Percentiles rank a stretch among this genome's conserved stretches.
phyloP scores from a whole-genome alignment of 2,329 filamentous ascomycete species.

The Nigrospora sphaerica region DNA sequence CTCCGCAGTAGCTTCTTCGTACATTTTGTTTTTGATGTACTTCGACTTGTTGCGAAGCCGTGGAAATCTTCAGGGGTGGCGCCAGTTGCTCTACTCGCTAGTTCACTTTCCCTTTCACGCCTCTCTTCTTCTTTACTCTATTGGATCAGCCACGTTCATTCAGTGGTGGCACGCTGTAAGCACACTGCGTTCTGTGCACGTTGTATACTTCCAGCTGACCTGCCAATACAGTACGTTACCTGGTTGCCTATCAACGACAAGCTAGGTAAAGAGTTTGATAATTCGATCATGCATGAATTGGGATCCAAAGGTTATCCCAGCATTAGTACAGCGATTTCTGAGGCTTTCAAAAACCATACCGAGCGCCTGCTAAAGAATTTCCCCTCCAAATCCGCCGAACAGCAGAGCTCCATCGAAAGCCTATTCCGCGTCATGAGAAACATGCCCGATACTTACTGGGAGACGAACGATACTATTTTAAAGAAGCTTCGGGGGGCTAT shows the following conservation, averaged over 20 bases:
- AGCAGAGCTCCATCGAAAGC: no score
- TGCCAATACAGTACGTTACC: neutral
- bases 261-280: neutral
- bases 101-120: conserved; percentile 59
- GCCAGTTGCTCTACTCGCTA: conserved; percentile 47
- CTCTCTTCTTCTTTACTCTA: conserved; percentile 51
- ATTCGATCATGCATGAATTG: neutral
- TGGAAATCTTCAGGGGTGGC: conserved; percentile 43
- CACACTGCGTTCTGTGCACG: neutral
- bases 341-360: neutral
- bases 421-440: no score
- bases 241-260: neutral
- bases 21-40: conserved; percentile 35
- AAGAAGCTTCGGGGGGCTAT: no score
- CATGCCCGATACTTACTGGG: no score
- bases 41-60: conserved; percentile 61
- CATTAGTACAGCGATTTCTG: neutral
- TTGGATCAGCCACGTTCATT: conserved; percentile 51
- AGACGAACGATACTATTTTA: no score
- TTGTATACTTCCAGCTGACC: no score
- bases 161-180: conserved; percentile 29
- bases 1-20: conserved; percentile 28
- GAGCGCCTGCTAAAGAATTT: neutral
- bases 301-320: neutral
- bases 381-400: no score